Percentiles rank a stretch among this genome's conserved stretches.
Evolutionary conservation across 768 basidiomycete genomes (phyloP).

Genomic region (Porpolomopsis calyptriformis): DNA sequence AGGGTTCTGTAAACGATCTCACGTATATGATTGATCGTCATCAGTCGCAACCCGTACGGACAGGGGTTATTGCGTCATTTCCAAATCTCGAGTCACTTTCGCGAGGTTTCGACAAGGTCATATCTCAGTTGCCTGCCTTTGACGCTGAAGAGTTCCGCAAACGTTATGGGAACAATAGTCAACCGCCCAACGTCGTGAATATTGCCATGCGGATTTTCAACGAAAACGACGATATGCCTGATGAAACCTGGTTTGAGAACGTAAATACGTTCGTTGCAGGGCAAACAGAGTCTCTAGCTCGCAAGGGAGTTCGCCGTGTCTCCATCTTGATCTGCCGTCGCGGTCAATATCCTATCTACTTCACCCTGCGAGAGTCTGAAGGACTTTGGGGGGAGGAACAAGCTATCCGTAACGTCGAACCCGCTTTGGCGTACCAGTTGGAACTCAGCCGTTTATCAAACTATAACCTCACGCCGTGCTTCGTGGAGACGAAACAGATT

Average conservation of each 20-base stretch:
- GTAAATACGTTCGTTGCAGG: constrained; percentile 66
- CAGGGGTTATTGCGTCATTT: constrained; percentile 88
- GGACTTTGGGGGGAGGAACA: constrained; percentile 86
- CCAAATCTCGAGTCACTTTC: constrained; percentile 57
- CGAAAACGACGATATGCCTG: constrained; percentile 63
- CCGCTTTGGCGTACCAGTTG: constrained; percentile 94
- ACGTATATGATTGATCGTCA: constrained; percentile 83
- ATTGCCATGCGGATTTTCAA: constrained; percentile 84
- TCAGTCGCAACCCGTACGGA: constrained; percentile 82
- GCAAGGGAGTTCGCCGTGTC: constrained; percentile 82
- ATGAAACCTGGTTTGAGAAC: constrained; percentile 67
- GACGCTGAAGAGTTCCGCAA: constrained; percentile 61
- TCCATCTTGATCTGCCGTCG: constrained; percentile 87
- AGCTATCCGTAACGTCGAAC: constrained; percentile 96
- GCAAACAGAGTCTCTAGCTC: constrained; percentile 46
- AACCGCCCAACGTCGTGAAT: constrained; percentile 90
- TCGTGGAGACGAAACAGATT: constrained; percentile 94
- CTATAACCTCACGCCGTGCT: constrained; percentile 93
- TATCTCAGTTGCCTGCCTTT: constrained; percentile 62
- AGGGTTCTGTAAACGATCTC: constrained; percentile 91
- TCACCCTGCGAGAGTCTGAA: constrained; percentile 70
- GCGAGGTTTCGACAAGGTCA: constrained; percentile 67
- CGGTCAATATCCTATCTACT: constrained; percentile 89
- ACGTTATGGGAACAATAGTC: constrained; percentile 58
- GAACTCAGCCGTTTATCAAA: constrained; percentile 93